A percentile compares a stretch with the other conserved stretches of the same genome.
phyloP scores from a whole-genome alignment of 2,329 filamentous ascomycete genomes.

The Claviceps monticola region DNA sequence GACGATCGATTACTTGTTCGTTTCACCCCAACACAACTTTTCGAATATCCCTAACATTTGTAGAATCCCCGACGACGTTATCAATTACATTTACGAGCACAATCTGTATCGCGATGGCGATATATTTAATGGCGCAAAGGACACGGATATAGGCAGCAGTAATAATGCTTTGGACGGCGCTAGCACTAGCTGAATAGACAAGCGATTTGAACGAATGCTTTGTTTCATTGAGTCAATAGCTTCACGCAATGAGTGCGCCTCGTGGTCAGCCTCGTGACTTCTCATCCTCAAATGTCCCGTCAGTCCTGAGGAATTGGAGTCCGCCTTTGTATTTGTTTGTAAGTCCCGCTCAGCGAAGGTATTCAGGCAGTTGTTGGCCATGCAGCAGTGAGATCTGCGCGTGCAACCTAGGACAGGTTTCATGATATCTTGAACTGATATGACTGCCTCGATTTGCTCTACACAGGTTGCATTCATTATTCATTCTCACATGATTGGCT shows the following conservation, averaged over 20 bases:
- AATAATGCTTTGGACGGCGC: not conserved
- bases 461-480: no score
- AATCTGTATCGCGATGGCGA: conserved; percentile 37
- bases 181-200: not conserved
- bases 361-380: not conserved
- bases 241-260: not conserved
- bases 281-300: not conserved
- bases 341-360: not conserved
- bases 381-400: not conserved
- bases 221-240: no score
- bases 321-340: not conserved
- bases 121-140: not conserved
- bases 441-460: no score
- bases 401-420: not conserved
- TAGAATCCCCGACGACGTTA: conserved; percentile 53
- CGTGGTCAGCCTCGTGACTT: not conserved
- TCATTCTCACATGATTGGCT: no score
- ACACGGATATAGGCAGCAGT: not conserved
- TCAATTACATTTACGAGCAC: conserved; percentile 58
- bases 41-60: not conserved
- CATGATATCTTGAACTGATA: no score
- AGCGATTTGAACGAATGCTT: not conserved
- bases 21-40: not conserved
- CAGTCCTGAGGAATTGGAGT: not conserved
- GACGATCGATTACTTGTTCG: conserved; percentile 56